Evolutionary conservation across 176 grass and related monocot genomes (phyloP).

Genomic region (Oryza brachyantha): DNA sequence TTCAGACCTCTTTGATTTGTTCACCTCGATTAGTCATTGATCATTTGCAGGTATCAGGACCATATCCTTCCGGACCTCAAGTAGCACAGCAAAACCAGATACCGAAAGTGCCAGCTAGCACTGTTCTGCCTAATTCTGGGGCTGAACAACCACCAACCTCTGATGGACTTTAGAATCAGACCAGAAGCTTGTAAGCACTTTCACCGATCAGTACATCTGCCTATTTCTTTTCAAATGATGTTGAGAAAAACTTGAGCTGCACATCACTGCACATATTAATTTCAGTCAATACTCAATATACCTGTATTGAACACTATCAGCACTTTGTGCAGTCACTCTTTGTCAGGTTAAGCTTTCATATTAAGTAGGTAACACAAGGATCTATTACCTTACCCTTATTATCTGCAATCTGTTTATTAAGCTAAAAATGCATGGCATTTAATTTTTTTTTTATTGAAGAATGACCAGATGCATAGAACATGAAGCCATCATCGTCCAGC

Average conservation of each 20-base stretch:
- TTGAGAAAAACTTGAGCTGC: conserved; percentile 6
- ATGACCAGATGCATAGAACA: neutral
- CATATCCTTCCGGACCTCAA: conserved; percentile 48
- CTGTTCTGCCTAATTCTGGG: conserved; percentile 33
- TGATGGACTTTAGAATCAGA: conserved; percentile 42
- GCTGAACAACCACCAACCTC: conserved; percentile 20
- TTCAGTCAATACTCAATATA: neutral
- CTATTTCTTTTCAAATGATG: conserved; percentile 9
- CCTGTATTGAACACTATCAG: neutral
- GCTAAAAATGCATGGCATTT: neutral
- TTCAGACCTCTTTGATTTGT: conserved; percentile 9
- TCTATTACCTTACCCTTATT: neutral
- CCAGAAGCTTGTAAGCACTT: conserved; percentile 22
- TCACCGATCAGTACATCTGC: neutral
- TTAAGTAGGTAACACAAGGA: neutral
- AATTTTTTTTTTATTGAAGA: no score
- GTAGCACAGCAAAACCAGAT: conserved; percentile 32
- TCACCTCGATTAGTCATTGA: conserved; percentile 1
- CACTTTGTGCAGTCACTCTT: neutral
- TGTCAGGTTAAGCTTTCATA: conserved; percentile 15
- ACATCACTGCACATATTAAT: neutral
- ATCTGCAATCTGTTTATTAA: conserved; percentile 16
- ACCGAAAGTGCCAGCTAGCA: conserved; percentile 31
- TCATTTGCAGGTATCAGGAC: conserved; percentile 48
- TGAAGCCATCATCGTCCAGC: neutral